Base-by-base conservation (phyloP, 306 rosid genomes). In the Hylodesmum podocarpum region DNA sequence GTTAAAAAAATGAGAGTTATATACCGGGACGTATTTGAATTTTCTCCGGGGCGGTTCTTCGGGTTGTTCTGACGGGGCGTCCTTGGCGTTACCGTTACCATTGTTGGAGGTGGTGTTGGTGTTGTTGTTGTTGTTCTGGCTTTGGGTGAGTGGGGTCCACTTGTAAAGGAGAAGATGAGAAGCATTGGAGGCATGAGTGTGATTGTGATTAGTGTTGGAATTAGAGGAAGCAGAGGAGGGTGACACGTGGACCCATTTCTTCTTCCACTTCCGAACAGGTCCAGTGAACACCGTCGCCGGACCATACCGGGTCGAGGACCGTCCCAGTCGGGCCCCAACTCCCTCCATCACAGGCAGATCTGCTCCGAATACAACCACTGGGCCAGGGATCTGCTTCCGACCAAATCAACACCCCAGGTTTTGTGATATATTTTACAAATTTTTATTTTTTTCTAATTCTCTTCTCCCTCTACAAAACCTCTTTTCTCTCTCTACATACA, bases 211-310 rank as follows among this genome's bases (percentile, higher is more conserved):
- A 47, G 81, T 31, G 83, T 75, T 72, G 70, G 79, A 71, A 55
- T 81, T 67, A 28, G 85, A 24, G 70, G 79, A 71, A 67, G 84
- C 73, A 41, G 85, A 18, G n/a, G 98, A 84, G 1, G 97, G 84
- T 2, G 96, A 65, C 5, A 90, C 91, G 86, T 89, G 97, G 85
- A 95, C 87, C 99, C 99, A 95, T 76, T 88, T 92, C 99, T 89
- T 95, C 97, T 89, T 95, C 99, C 99, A 95, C 89, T 77, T 92
- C 90, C 99, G 79, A 11, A 95, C 99, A 78, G 99, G 97, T 4
- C 99, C 97, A 21, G 78, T 95, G 88, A 95, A 95, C 58, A 95
- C 99, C 69, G 99, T 92, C 33, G 97, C 90, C 70, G 97, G 99
- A 59, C 97, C 97, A 75, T 95, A 92, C 24, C 99, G 94, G 77